Evolutionary conservation across 2,329 filamentous ascomycete species (phyloP).

Genomic region (Ophiostoma sp.): DNA sequence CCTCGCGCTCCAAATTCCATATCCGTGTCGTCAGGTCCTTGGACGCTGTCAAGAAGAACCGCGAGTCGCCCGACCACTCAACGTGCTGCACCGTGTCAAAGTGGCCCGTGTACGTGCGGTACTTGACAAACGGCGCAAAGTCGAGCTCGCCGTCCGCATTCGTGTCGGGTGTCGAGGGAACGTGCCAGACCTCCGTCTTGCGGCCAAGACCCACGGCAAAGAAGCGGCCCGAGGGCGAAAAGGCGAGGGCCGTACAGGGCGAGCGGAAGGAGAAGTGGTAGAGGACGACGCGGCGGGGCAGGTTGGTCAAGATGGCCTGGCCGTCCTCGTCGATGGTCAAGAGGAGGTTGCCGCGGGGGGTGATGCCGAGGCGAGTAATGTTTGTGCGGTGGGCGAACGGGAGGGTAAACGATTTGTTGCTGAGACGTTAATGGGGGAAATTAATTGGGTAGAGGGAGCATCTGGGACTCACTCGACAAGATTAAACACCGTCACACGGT

Average conservation of each 20-base stretch:
- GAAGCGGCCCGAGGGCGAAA: conserved; percentile 85
- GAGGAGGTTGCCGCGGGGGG: conserved; percentile 86
- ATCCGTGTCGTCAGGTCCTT: conserved; percentile 91
- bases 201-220: conserved; percentile 88
- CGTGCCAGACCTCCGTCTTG: conserved; percentile 93
- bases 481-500: conserved; percentile 93
- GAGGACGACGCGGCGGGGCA: conserved; percentile 79
- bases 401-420: conserved; percentile 84
- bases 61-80: conserved; percentile 93
- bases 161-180: conserved; percentile 82
- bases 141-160: conserved; percentile 80
- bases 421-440: conserved; percentile 37
- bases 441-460: background rate
- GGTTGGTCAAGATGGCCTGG: conserved; percentile 87
- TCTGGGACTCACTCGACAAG: conserved; percentile 73
- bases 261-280: conserved; percentile 95
- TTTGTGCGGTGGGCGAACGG: conserved; percentile 93
- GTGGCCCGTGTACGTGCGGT: conserved; percentile 83
- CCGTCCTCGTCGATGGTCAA: conserved; percentile 94
- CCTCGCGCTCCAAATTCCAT: conserved; percentile 88
- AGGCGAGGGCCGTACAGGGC: conserved; percentile 79
- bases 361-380: conserved; percentile 82
- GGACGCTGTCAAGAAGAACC: conserved; percentile 89
- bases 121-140: conserved; percentile 90
- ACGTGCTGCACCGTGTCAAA: conserved; percentile 84